These are phyloP conservation scores for Termitomyces sp. DNA, from an alignment of 768 basidiomycete species.

Conservation along the genomic window DNA sequence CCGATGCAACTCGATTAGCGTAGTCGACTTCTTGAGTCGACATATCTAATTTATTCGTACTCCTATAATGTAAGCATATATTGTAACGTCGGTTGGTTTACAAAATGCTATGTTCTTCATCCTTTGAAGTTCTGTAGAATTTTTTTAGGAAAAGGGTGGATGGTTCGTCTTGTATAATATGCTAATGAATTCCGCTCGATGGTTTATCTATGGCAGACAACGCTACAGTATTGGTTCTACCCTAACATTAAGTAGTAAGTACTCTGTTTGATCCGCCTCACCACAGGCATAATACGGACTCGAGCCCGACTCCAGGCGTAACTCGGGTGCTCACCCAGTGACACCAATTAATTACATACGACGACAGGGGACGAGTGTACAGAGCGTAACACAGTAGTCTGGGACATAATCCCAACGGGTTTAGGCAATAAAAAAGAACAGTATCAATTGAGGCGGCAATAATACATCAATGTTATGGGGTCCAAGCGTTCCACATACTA, in stretches of 20 bases:
- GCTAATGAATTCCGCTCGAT: background rate
- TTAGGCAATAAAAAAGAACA: too few relatives aligned
- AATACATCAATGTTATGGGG: background rate
- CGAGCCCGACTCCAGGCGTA: too few relatives aligned
- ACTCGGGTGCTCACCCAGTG: too few relatives aligned
- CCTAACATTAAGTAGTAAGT: too few relatives aligned
- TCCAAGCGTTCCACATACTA: conserved; percentile 51
- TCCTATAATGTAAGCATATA: conserved; percentile 10
- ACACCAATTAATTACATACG: too few relatives aligned
- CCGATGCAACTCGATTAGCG: conserved; percentile 34
- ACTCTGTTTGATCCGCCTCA: too few relatives aligned
- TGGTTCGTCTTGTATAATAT: background rate
- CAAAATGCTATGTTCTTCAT: background rate
- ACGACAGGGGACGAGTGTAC: too few relatives aligned
- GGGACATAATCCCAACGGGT: too few relatives aligned
- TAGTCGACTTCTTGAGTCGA: conserved; percentile 18
- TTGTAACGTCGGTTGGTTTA: conserved; percentile 14
- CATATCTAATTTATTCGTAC: conserved; percentile 9
- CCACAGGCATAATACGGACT: too few relatives aligned
- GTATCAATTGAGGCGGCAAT: too few relatives aligned
- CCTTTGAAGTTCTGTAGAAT: background rate
- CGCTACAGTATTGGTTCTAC: background rate
- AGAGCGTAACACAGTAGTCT: too few relatives aligned
- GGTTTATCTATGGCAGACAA: background rate
- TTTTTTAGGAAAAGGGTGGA: background rate